Evolutionary conservation across 1,284 basidiomycete species (phyloP), one percentile per base, ranked within the genome.

Genomic region (Moniliophthora roreri): DNA sequence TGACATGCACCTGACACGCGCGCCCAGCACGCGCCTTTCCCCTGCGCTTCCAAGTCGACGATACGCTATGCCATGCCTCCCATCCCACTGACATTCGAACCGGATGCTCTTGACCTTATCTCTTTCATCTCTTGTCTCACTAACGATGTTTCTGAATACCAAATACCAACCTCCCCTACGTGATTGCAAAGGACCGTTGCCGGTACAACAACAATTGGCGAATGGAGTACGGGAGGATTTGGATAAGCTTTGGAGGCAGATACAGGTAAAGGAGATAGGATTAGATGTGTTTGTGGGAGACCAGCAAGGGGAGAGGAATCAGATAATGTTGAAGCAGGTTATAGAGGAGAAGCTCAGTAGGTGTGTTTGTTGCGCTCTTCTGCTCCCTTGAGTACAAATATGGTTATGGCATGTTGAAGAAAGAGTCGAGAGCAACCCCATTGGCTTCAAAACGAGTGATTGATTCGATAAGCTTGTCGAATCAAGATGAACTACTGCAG

Each of bases 201-300:
- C 77, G 0, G 64, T 82, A 4, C 91, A 94, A 61, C 87, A 91
- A 63, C 80, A 83, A 48, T 77, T 89, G 49, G 83, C 84, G 0
- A 81, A 82, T 2, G 91, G 93, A 65, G 67, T 94, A 52, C 76
- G 89, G 32, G 85, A 87, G 51, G 92, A 95, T 61, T 70, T 93
- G 11, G 85, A 87, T 41, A 63, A 68, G 0, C 77, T 91, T 28
- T 72, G 77, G 2, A 75, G 74, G 40, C 81, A 86, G 53, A 70
- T 94, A 11, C 86, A 93, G 76, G 92, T 93, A 61, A 58, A 82
- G 38, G 48, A 61, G 58, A 69, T 91, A 89, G 74, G 74, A 44
- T 66, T 93, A 55, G 84, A 84, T 48, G 66, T 85, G 35, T 68
- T 81, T 47, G 78, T 88, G 24, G 88, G 83, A 52, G 88, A 92